Percentiles rank a stretch among this genome's conserved stretches.
These are phyloP conservation scores for Neurospora sp. DNA, from an alignment of 495 filamentous ascomycete genomes.

Conservation along the genomic window DNA sequence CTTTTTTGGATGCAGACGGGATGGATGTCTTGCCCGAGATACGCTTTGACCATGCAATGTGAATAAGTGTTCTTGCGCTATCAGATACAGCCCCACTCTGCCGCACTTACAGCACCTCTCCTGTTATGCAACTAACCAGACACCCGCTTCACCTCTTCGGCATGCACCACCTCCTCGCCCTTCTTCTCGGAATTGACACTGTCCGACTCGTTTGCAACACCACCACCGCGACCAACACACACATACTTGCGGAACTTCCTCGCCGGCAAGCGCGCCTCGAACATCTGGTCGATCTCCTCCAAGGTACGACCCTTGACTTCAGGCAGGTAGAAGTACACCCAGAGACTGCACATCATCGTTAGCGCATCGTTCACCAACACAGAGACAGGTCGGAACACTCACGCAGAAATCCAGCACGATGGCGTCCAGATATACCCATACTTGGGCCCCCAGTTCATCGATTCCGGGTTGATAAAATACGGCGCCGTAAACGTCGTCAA, in stretches of 20 bases:
- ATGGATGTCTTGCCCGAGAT: neutral
- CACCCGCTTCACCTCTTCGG: neutral
- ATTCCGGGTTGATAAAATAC: constrained; percentile 51
- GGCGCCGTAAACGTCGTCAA: constrained; percentile 49
- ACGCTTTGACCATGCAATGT: neutral
- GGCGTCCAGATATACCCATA: constrained; percentile 47
- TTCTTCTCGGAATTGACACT: neutral
- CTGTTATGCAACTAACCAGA: neutral
- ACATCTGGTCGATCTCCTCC: constrained; percentile 15
- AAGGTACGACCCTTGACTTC: neutral
- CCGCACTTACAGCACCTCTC: neutral
- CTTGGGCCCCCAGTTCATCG: constrained; percentile 47
- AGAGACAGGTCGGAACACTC: constrained; percentile 40
- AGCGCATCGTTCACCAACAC: constrained; percentile 39
- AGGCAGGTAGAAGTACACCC: neutral
- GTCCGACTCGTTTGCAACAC: neutral
- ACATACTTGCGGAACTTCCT: constrained; percentile 38
- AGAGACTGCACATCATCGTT: constrained; percentile 41
- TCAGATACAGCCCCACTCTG: neutral
- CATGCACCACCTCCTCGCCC: neutral
- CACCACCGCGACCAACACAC: constrained; percentile 18
- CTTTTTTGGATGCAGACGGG: too few relatives aligned
- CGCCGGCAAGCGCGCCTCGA: constrained; percentile 36
- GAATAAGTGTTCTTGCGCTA: neutral
- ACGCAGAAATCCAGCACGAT: constrained; percentile 21